Percentiles rank a stretch among this genome's conserved stretches.
Evolutionary conservation across 2,329 filamentous ascomycete genomes (phyloP).

Genomic region (Aureobasidium mangrovei): DNA sequence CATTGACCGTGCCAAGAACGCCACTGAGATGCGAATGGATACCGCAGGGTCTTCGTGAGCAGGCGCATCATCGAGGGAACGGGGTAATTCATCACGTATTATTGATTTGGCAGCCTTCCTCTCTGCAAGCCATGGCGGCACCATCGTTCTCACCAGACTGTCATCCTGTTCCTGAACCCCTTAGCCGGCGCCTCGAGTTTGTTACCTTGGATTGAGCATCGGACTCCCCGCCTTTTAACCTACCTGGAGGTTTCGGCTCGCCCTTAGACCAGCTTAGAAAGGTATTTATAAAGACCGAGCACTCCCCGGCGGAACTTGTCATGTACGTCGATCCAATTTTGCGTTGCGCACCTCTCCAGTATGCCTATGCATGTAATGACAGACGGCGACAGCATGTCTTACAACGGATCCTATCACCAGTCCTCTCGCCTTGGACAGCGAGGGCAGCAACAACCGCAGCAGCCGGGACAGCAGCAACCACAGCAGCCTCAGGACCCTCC

Average conservation of each 20-base stretch:
- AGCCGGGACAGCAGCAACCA: background rate
- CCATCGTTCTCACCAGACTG: background rate
- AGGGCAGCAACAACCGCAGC: conserved; percentile 3
- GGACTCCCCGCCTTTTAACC: conserved; percentile 1
- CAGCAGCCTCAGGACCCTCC: conserved; percentile 15
- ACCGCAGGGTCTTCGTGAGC: background rate
- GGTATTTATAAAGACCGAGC: conserved; percentile 11
- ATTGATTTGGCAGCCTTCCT: conserved; percentile 1
- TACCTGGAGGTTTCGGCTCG: conserved; percentile 5
- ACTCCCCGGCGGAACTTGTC: background rate
- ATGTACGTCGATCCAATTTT: background rate
- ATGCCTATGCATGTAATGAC: conserved; percentile 12
- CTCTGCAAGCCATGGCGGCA: background rate
- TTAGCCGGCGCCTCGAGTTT: background rate
- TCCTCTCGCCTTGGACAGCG: background rate
- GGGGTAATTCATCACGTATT: background rate
- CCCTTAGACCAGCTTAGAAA: conserved; percentile 3
- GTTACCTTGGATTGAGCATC: background rate
- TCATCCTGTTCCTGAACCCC: background rate
- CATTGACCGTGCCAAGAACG: conserved; percentile 8
- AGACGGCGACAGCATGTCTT: conserved; percentile 12
- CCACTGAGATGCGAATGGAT: conserved; percentile 3
- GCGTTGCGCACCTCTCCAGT: background rate
- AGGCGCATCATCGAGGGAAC: background rate
- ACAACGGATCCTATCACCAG: conserved; percentile 1